Evolutionary conservation across 305 asterid genomes (phyloP).

Genomic region (Fraxinus dipetala): DNA sequence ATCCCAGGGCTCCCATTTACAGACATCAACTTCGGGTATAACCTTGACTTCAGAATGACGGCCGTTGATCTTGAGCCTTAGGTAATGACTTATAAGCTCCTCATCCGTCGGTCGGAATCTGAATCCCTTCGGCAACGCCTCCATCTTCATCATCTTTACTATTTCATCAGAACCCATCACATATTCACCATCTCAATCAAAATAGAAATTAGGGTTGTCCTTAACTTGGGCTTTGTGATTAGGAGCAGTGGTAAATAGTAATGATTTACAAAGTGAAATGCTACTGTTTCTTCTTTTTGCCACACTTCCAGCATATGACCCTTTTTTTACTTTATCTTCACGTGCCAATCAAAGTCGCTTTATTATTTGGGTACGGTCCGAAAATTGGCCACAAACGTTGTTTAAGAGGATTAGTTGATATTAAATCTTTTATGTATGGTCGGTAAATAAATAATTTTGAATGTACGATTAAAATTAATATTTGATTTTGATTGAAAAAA

Average conservation of each 20-base stretch:
- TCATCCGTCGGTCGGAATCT: conserved; percentile 77
- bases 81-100: conserved; percentile 65
- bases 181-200: conserved; percentile 1
- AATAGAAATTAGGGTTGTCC: neutral
- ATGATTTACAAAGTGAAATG: neutral
- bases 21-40: conserved; percentile 73
- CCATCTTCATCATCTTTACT: conserved; percentile 34
- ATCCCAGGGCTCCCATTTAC: conserved; percentile 95
- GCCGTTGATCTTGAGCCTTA: conserved; percentile 70
- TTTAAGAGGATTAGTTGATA: too few species aligned
- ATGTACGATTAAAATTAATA: too few species aligned
- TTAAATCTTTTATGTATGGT: too few species aligned
- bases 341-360: conserved; percentile 31
- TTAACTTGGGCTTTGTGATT: neutral
- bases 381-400: neutral
- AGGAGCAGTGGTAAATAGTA: neutral
- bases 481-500: too few species aligned
- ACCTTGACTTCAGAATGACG: conserved; percentile 55
- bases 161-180: neutral
- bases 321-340: conserved; percentile 24
- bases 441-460: too few species aligned
- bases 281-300: neutral
- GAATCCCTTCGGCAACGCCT: conserved; percentile 64
- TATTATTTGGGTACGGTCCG: neutral
- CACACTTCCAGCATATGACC: conserved; percentile 20